Evolutionary conservation across 305 asterid species (phyloP).

Genomic region (Fraxinus velutina): DNA sequence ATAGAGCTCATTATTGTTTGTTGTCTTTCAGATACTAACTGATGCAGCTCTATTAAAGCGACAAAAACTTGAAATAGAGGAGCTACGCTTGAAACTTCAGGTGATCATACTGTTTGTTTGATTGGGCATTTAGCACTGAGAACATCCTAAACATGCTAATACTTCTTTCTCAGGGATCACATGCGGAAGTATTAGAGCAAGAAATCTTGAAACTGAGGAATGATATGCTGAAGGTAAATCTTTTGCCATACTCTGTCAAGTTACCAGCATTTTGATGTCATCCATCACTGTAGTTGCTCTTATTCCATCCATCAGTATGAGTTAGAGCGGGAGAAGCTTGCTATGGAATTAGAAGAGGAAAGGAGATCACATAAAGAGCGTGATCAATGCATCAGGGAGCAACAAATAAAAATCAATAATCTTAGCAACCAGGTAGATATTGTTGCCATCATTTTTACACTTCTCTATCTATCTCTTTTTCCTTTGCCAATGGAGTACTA

Average conservation of each 20-base stretch:
- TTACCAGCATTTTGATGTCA: constrained; percentile 17
- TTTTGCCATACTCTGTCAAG: constrained; percentile 4
- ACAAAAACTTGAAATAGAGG: constrained; percentile 88
- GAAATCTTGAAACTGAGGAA: constrained; percentile 87
- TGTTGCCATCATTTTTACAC: constrained; percentile 4
- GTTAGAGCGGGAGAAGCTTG: constrained; percentile 80
- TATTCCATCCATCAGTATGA: constrained; percentile 54
- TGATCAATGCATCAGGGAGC: constrained; percentile 64
- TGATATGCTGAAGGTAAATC: constrained; percentile 81
- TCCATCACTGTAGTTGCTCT: constrained; percentile 18
- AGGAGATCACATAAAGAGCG: constrained; percentile 84
- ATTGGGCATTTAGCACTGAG: constrained; percentile 4
- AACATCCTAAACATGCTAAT: constrained; percentile 4
- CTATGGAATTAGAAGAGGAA: constrained; percentile 85
- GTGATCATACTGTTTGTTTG: constrained; percentile 31
- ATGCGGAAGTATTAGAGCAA: constrained; percentile 81
- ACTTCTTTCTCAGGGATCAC: constrained; percentile 64
- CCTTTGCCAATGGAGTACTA: not conserved
- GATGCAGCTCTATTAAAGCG: constrained; percentile 92
- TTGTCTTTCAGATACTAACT: constrained; percentile 63
- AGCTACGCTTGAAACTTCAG: constrained; percentile 80
- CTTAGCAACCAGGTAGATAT: constrained; percentile 62
- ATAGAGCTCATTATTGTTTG: constrained; percentile 20
- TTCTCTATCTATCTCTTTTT: constrained; percentile 7
- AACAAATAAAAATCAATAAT: constrained; percentile 67